Evolutionary conservation across 257 asterid species (phyloP).

Genomic region (Solanum sparsipilum): DNA sequence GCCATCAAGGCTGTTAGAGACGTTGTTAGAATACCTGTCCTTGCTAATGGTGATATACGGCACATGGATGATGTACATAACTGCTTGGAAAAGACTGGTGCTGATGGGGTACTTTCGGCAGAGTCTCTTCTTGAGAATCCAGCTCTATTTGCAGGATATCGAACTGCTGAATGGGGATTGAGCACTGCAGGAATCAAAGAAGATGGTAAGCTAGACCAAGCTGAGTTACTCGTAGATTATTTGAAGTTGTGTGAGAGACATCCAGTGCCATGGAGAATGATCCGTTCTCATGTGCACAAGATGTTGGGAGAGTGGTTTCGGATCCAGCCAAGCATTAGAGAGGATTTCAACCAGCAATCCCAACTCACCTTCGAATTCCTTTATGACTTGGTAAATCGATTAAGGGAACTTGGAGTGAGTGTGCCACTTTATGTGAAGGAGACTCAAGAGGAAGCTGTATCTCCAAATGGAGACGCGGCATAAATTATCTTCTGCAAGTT

Average conservation of each 20-base stretch:
- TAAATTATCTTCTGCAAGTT: constrained; percentile 3
- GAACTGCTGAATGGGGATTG: constrained; percentile 58
- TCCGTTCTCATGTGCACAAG: constrained; percentile 93
- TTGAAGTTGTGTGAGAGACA: constrained; percentile 66
- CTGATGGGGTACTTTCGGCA: constrained; percentile 84
- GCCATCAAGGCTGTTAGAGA: constrained; percentile 73
- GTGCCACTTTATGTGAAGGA: constrained; percentile 60
- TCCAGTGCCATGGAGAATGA: constrained; percentile 96
- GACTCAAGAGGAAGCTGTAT: neutral
- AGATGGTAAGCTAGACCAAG: constrained; percentile 63
- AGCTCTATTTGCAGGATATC: constrained; percentile 80
- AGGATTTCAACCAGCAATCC: constrained; percentile 54
- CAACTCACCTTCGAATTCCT: constrained; percentile 72
- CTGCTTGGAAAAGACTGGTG: constrained; percentile 75
- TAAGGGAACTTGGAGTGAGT: constrained; percentile 53
- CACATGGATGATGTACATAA: constrained; percentile 63
- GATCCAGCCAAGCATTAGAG: constrained; percentile 61
- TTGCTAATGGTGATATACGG: constrained; percentile 84
- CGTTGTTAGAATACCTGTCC: constrained; percentile 78
- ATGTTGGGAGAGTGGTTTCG: constrained; percentile 87
- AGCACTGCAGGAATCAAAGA: constrained; percentile 24
- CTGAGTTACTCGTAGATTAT: constrained; percentile 58
- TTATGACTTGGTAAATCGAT: constrained; percentile 49
- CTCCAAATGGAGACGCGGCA: constrained; percentile 15
- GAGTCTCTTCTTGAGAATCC: constrained; percentile 95